Base-by-base conservation (phyloP, 164 flowering plant genomes). In the Aristolochia fimbriata region DNA sequence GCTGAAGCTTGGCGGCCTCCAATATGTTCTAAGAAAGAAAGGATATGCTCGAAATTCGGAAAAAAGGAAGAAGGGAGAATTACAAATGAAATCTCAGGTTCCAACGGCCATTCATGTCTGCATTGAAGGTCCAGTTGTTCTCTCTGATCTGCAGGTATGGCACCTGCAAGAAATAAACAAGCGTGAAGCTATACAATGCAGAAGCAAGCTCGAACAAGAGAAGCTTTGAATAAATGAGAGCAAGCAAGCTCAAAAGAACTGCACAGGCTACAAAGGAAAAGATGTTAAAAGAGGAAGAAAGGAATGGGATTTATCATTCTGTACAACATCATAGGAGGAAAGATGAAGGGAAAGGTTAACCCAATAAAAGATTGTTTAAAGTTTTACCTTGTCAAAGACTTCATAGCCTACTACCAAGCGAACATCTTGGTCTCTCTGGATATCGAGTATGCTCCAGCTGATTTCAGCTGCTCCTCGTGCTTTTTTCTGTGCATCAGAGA, bases 51-150 rank as follows among this genome's bases (percentile, higher is more conserved):
- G 53, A 50, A 50, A 50, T n/a, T n/a, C 10, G 22, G 45, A 21
- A 49, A 24, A 27, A 15, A 13, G 11, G 45, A 55, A 10, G 12
- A 27, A 4, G 27, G 58, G 16, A 25, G 47, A 59, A 66, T 83
- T 76, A 88, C 65, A 93, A 70, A 66, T 86, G 85, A 54, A 68
- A 91, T 70, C 85, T 84, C 52, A 91, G 70, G 62, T 83, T 88
- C 99, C 99, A 94, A 73, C 53, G 85, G n/a, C 95, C 89, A 23
- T 80, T 85, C 15, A 61, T 55, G 61, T 91, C 86, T 1, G 82
- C 87, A 67, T 84, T 88, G 59, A 94, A 37, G 8, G 93, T 83
- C 99, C 97, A 91, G 63, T 88, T 94, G 71, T 85, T 91, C 75
- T 94, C 99, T 72, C 83, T 80, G 48, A 94, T 66, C 81, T 91